Base-by-base conservation (phyloP, 768 basidiomycete genomes). In the Leccinellum rugosiceps region DNA sequence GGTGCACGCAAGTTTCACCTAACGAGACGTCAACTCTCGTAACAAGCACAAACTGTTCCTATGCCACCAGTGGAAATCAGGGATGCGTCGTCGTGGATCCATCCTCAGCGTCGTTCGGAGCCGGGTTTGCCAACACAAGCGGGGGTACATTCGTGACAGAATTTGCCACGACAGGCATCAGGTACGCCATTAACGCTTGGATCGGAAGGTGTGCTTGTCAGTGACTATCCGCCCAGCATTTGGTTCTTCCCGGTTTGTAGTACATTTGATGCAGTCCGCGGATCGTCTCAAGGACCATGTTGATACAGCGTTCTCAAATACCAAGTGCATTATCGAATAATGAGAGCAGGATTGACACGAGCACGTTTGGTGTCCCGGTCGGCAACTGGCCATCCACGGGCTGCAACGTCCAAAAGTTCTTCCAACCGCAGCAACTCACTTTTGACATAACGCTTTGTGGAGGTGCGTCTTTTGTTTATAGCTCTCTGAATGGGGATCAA, bases 121-220 rank as follows among this genome's bases (percentile, higher is more conserved):
- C 78, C 13, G 83, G 74, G 3, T 92, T 93, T 65, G 85, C 86
- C 1, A 70, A 73, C 4, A 79, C 77, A 2, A 82, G 83, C 9
- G 91, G 92, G 28, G 92, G 92, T 14, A 80, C 89, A 11, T 92
- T 81, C 60, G 84, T 89, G 19, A 88, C 89, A 1, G 88, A 91
- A 68, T 84, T 85, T 57, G 86, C 88, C 1, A 69, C 77, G 23
- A 76, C 72, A 41, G 88, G 86, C 10, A 83, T 91, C 31, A 85
- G 82, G 85, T 87, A 65, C 61, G 83, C 74, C 9, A 14, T 21
- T 32, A 17, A 46, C 19, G 4, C 26, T 45, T 56, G 52, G 25
- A n/a, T n/a, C 30, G 32, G 28, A 14, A 21, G 32, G 10, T 43
- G 28, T 30, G 17, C 28, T 43, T 4, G 17, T 21, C 30, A 26